A percentile compares a stretch with the other conserved stretches of the same genome.
These are phyloP conservation scores for Sporothrix pallida DNA, from an alignment of 2,329 filamentous ascomycete genomes.

Conservation along the genomic window DNA sequence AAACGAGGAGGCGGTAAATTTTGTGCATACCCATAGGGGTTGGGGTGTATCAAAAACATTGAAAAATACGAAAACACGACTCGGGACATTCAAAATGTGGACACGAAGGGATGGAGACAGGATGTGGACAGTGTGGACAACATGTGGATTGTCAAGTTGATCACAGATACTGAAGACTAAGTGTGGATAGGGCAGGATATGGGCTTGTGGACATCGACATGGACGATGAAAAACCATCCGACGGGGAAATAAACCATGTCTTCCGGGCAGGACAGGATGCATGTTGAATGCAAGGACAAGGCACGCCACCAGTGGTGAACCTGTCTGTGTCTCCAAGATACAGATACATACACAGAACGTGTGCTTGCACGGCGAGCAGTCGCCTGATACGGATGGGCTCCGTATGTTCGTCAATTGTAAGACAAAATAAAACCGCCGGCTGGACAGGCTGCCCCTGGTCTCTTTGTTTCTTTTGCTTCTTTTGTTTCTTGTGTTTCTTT, in stretches of 20 bases:
- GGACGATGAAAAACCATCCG: not conserved
- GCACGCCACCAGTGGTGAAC: not conserved
- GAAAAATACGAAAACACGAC: not conserved
- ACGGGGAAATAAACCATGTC: constrained; percentile 13
- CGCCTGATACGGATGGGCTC: not conserved
- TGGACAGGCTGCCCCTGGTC: not conserved
- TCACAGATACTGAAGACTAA: not conserved
- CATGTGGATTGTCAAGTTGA: not conserved
- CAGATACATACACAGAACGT: too few relatives aligned
- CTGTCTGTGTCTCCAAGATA: too few relatives aligned
- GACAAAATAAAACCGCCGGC: constrained; percentile 25
- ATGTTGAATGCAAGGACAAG: not conserved
- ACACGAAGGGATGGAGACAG: not conserved
- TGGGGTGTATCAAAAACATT: not conserved
- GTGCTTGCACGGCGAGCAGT: not conserved
- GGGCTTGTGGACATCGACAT: not conserved
- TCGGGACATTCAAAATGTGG: not conserved
- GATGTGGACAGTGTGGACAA: not conserved
- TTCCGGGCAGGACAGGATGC: not conserved
- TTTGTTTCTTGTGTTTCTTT: too few relatives aligned
- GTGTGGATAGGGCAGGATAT: not conserved
- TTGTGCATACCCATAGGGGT: not conserved
- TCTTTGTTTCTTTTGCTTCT: too few relatives aligned
- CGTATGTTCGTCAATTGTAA: constrained; percentile 5
- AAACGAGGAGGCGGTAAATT: not conserved